phyloP scores from a whole-genome alignment of 192 early-diverging fungal species.

The Linnemannia exigua region DNA sequence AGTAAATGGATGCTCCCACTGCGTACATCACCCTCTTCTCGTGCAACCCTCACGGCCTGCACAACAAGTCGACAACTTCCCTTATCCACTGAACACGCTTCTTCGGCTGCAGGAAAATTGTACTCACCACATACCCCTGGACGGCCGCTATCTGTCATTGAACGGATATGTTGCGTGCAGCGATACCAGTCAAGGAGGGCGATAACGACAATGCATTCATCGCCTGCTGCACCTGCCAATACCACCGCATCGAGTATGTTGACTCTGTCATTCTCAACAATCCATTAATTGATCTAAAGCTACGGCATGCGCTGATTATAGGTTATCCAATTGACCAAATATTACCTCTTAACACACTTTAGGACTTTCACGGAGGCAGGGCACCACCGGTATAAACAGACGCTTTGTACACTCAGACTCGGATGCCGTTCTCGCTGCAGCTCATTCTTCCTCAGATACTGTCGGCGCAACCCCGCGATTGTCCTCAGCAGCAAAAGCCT shows the following conservation, averaged over 20 bases:
- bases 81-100: not conserved
- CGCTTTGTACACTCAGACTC: not conserved
- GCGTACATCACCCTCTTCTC: not conserved
- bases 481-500: not conserved
- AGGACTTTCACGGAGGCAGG: conserved; percentile 14
- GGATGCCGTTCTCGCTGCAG: not conserved
- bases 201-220: not conserved
- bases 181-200: not conserved
- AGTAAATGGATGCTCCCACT: not conserved
- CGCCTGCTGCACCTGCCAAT: not conserved
- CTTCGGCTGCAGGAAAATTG: too few relatives aligned
- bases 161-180: not conserved
- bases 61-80: not conserved
- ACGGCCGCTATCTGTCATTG: not conserved
- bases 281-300: not conserved
- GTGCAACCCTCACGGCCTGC: not conserved
- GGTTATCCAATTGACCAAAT: not conserved
- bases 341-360: not conserved
- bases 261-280: not conserved
- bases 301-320: not conserved
- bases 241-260: conserved; percentile 10
- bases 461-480: not conserved
- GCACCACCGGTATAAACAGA: not conserved
- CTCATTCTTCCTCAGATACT: not conserved
- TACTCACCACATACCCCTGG: not conserved